Base-by-base conservation (phyloP, 768 basidiomycete genomes). In the Lepiota venenata region DNA sequence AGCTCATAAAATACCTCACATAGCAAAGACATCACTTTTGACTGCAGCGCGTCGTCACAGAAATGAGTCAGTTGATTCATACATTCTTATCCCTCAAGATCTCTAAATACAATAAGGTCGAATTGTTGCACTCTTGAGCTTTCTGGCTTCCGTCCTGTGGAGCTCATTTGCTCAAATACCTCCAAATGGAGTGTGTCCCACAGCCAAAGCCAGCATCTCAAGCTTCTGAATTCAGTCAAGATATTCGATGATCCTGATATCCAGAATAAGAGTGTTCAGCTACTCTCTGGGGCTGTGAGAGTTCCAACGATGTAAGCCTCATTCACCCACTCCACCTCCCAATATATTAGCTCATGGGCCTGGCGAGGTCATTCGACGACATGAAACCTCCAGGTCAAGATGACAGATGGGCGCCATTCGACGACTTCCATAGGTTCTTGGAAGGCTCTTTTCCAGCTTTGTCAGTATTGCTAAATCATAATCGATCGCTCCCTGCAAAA, bases 321-420 rank as follows among this genome's bases (percentile, higher is more conserved):
- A 18, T 37, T 36, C 21, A 25, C 40, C 47, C 6, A 37, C 1
- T n/a, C 11, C 7, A 12, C 14, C 37, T 4, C 10, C 15, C 11
- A 12, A 43, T 7, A 21, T 52, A 2, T 42, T 18, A 18, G 18
- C 7, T 44, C 8, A 1, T 35, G 22, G 20, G 11, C 16, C 9
- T n/a, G n/a, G n/a, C n/a, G n/a, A 66, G 66, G 66, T 60, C 65
- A 2, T 69, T 64, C 47, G 66, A 68, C 50, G 63, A 66, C 50
- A 68, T 66, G 64, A 64, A 63, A 4, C 60, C 63, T 14, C 57
- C 62, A 8, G 60, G 61, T 11, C 53, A 62, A 48, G 66, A 69
- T 50, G 50, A 55, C 40, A 58, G 64, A 11, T 69, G 66, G 66
- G 52, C 55, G 6, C 62, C 61, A 6, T 67, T 69, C 55, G 58